A percentile compares a stretch with the other conserved stretches of the same genome.
Evolutionary conservation across 305 asterid species (phyloP).

Genomic region (Fraxinus baroniana): DNA sequence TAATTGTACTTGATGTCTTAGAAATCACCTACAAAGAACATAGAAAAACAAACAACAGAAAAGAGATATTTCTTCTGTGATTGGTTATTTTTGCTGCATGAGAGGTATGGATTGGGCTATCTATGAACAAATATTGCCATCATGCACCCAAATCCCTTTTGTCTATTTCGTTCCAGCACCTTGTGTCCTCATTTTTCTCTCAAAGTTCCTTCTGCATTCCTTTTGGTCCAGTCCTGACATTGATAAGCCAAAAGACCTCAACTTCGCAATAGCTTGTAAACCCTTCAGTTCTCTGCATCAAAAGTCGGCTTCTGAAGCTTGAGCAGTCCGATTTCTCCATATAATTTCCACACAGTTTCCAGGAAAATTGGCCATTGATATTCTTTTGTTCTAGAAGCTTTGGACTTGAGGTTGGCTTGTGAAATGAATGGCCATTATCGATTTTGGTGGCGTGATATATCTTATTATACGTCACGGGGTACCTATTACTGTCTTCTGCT

Average conservation of each 20-base stretch:
- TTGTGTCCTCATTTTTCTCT: background rate
- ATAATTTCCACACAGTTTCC: background rate
- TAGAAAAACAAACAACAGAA: background rate
- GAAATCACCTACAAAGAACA: slow-evolving; percentile 1
- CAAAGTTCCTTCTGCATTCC: background rate
- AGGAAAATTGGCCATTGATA: background rate
- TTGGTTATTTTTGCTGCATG: background rate
- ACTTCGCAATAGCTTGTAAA: background rate
- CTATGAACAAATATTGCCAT: background rate
- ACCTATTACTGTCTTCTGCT: background rate
- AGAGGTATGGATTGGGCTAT: background rate
- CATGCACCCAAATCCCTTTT: background rate
- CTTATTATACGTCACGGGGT: background rate
- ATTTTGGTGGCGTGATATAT: background rate
- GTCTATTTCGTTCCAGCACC: background rate
- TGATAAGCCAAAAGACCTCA: background rate
- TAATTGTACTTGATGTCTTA: background rate
- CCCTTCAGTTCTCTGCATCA: background rate
- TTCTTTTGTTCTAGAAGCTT: background rate
- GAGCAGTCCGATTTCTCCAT: background rate
- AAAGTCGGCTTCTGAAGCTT: slow-evolving; percentile 1
- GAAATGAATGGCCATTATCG: background rate
- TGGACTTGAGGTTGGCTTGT: slow-evolving; percentile 1
- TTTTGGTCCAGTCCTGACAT: background rate
- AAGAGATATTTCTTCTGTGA: background rate